Percentiles rank a stretch among this genome's conserved stretches.
Evolutionary conservation across 495 filamentous ascomycete species (phyloP).

Genomic region (Astrothelium subdiscretum): DNA sequence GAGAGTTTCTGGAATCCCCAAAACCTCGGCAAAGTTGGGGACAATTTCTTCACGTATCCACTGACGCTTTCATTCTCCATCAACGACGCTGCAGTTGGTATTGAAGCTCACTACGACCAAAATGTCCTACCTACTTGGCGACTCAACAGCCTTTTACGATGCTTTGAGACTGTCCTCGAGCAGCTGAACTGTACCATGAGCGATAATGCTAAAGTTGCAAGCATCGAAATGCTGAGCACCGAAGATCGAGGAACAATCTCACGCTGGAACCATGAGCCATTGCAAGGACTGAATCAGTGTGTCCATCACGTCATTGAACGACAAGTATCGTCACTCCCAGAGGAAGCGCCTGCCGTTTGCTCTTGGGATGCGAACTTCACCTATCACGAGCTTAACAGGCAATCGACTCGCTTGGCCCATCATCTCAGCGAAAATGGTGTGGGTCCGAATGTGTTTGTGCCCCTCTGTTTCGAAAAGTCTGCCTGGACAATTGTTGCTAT

Average conservation of each 20-base stretch:
- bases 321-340: conserved; percentile 27
- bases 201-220: conserved; percentile 18
- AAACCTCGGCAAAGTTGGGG: conserved; percentile 15
- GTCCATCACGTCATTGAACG: conserved; percentile 35
- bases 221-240: conserved; percentile 31
- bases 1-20: conserved; percentile 17
- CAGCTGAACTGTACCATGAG: conserved; percentile 4
- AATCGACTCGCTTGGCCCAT: conserved; percentile 35
- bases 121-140: conserved; percentile 13
- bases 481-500: conserved; percentile 37
- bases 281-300: conserved; percentile 28
- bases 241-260: conserved; percentile 30
- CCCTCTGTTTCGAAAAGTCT: conserved; percentile 36
- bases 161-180: conserved; percentile 11
- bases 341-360: conserved; percentile 29
- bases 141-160: conserved; percentile 7
- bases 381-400: conserved; percentile 38
- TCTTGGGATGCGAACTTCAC: conserved; percentile 41
- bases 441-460: conserved; percentile 23
- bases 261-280: conserved; percentile 34
- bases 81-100: conserved; percentile 1
- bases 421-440: conserved; percentile 16
- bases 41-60: conserved; percentile 20
- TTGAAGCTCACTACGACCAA: conserved; percentile 17
- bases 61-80: conserved; percentile 16